Base-by-base conservation (phyloP, 225 moss, liverwort and hornwort species). In the Sphagnum tenellum region DNA sequence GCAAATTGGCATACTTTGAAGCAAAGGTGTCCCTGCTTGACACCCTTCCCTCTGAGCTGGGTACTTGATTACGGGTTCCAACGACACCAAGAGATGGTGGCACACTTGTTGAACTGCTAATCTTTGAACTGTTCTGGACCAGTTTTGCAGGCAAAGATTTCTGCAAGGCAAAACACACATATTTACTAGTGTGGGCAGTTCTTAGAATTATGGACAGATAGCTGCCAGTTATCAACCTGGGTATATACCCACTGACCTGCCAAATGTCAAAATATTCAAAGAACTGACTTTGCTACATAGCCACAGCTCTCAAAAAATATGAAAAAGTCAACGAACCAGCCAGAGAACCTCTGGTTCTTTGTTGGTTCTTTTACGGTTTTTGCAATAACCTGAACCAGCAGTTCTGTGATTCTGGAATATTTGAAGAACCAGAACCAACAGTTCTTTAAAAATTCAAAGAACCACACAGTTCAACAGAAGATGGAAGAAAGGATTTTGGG, bases 21-120 rank as follows among this genome's bases (percentile, higher is more conserved):
- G 80, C 79, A 62, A 93, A 74, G 53, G 82, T 82, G 69, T 98
- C 98, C 75, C 85, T 88, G 68, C 80, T 74, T 47, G 75, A 72
- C 50, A 73, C 81, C 71, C 47, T 70, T 55, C 68, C 70, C 62
- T 70, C 81, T 78, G 72, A 73, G 29, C 29, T 29, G 29, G 29
- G 29, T 29, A 29, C 29, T 1, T 29, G 29, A 50, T 67, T 73
- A 69, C 80, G 77, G 48, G 48, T 71, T 69, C 75, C 79, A 49
- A 79, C 50, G 45, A 51, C 63, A 62, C 83, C 86, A 52, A 67
- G 75, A 49, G 64, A 76, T 71, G 73, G 44, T 51, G 74, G 79
- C 69, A 63, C 76, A 50, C 56, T 72, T 57, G 13, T 68, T 47
- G 64, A 60, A 52, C 46, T 54, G 4, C 55, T 62, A 47, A 74